Conservation (phyloP, 2,329 filamentous ascomycete genomes). For the Grosmannia huntii region DNA sequence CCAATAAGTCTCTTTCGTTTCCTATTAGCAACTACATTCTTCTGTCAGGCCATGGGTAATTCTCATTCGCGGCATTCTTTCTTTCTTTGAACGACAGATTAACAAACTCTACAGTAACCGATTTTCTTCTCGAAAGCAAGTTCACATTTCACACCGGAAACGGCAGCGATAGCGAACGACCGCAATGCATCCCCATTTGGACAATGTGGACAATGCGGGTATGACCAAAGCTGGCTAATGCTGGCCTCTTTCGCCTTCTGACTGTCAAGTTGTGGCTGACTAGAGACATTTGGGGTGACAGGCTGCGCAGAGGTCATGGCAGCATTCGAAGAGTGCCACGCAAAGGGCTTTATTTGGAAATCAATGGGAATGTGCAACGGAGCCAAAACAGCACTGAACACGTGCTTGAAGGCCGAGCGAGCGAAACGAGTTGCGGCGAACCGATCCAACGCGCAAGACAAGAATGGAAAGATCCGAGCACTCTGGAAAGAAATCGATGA, state of each 20-base stretch:
- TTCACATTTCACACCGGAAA: not conserved
- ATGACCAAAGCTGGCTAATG: slow-evolving; percentile 13
- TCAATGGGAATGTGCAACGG: slow-evolving; percentile 81
- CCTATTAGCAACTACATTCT: not conserved
- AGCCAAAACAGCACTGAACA: slow-evolving; percentile 70
- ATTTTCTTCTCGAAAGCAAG: not conserved
- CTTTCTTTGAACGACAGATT: not conserved
- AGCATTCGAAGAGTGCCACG: slow-evolving; percentile 91
- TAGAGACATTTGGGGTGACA: slow-evolving; percentile 23
- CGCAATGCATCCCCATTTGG: slow-evolving; percentile 89
- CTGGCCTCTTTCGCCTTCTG: not conserved
- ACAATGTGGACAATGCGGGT: slow-evolving; percentile 88
- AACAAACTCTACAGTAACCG: not conserved
- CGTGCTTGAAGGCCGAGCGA: slow-evolving; percentile 72
- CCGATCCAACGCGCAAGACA: slow-evolving; percentile 53
- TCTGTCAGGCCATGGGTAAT: slow-evolving; percentile 1
- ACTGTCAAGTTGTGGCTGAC: not conserved
- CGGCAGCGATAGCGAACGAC: not conserved
- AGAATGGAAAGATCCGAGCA: slow-evolving; percentile 61
- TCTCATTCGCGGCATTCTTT: not conserved
- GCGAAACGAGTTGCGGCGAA: slow-evolving; percentile 67
- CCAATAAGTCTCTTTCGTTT: not conserved
- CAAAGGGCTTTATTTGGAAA: slow-evolving; percentile 84
- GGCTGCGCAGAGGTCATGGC: slow-evolving; percentile 92
- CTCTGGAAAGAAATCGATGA: slow-evolving; percentile 69